Base-by-base conservation (phyloP, 177 flowering plant genomes). In the Vitis hybrid region DNA sequence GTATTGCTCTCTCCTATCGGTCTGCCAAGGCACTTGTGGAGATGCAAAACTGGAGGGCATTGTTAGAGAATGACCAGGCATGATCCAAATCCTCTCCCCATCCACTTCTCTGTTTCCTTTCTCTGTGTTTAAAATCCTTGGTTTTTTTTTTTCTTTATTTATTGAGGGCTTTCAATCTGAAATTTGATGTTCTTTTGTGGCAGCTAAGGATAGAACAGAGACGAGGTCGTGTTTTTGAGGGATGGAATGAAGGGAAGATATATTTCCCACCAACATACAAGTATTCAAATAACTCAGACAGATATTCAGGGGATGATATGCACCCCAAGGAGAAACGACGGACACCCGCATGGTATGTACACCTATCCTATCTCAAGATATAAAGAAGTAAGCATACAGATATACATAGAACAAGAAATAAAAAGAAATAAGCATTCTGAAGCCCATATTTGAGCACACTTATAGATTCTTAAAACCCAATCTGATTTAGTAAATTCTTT, bases 211-310 rank as follows among this genome's bases (percentile, higher is more conserved):
- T 80, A 71, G 93, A 90, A 83, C 97, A 88, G 83, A 87, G 82
- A 61, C 80, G 82, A 12, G 94, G 98, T 1, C 90, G 85, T 62
- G 97, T 86, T 28, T 92, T 94, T 80, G 85, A 79, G 53, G 96
- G 93, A 28, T 94, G 98, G 98, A 85, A 77, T 57, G 98, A 94
- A 78, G 97, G 97, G 63, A 89, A 84, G 74, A 94, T 94, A 73
- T 92, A 92, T 74, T 94, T 94, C 69, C 96, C 98, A 14, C 98
- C 98, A 24, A 94, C 98, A 2, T 94, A 94, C 84, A 94, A 94
- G 72, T 93, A 93, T 78, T 90, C 94, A 31, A 84, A 82, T 24
- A 91, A 93, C 70, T 91, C 98, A 31, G 98, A 93, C 77, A 76
- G 93, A 81, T 93, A 91, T 77, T 81, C 95, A n/a, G 98, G 98